Conservation (phyloP, 2,329 filamentous ascomycete species). For the Malbranchea zuffiana region DNA sequence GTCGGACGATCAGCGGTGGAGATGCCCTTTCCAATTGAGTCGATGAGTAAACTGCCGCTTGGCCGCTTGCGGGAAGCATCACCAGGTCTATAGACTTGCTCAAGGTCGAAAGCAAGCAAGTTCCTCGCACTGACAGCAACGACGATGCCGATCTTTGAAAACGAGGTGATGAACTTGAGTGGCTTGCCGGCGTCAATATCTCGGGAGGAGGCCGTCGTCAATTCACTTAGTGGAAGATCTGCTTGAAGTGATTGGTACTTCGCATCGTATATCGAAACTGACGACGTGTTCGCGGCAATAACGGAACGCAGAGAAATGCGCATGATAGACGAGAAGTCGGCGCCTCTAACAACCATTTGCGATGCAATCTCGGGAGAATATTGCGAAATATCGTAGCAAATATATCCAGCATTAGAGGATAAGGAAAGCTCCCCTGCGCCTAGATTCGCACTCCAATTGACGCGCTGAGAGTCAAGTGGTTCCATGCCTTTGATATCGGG, state of each 20-base stretch:
- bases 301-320: slow-evolving; percentile 34
- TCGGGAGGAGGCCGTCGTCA: slow-evolving; percentile 19
- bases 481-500: slow-evolving; percentile 23
- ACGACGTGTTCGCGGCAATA: slow-evolving; percentile 31
- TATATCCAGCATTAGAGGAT: slow-evolving; percentile 31
- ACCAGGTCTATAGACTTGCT: slow-evolving; percentile 21
- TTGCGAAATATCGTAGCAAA: slow-evolving; percentile 35
- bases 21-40: slow-evolving; percentile 35
- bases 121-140: slow-evolving; percentile 33
- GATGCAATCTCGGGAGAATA: slow-evolving; percentile 31
- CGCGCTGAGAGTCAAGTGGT: slow-evolving; percentile 18
- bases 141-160: slow-evolving; percentile 33
- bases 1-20: slow-evolving; percentile 23
- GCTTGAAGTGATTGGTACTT: slow-evolving; percentile 38
- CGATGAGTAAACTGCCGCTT: slow-evolving; percentile 32
- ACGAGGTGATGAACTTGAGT: slow-evolving; percentile 34
- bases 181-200: slow-evolving; percentile 17
- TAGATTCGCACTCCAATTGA: slow-evolving; percentile 33
- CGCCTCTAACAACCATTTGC: slow-evolving; percentile 28
- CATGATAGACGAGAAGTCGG: slow-evolving; percentile 33
- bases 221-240: slow-evolving; percentile 26
- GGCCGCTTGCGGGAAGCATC: slow-evolving; percentile 29
- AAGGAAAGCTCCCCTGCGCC: slow-evolving; percentile 30
- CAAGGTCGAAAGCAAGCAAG: slow-evolving; percentile 37
- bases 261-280: slow-evolving; percentile 38